A percentile compares a stretch with the other conserved stretches of the same genome.
Conservation (phyloP, 345 rosid species). For the Crucihimalaya himalaica region DNA sequence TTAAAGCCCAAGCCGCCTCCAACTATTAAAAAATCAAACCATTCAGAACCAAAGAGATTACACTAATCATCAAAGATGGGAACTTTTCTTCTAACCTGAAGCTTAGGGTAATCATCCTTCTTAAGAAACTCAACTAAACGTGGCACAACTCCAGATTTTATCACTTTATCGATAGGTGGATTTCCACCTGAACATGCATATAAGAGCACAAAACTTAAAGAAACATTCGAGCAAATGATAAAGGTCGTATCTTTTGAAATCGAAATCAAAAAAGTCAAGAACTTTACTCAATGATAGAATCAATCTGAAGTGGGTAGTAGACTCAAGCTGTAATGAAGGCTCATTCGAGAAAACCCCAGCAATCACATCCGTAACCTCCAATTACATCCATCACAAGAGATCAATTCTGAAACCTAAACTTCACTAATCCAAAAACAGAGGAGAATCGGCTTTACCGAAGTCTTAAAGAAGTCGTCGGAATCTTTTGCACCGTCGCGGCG, state of each 20-base stretch:
- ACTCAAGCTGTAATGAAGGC: conserved; percentile 44
- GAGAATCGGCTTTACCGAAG: conserved; percentile 2
- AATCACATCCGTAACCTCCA: conserved; percentile 49
- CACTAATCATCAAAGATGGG: neutral
- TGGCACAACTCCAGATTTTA: conserved; percentile 61
- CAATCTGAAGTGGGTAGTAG: conserved; percentile 50
- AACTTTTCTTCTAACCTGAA: conserved; percentile 46
- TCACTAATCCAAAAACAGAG: neutral
- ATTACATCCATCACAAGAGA: conserved; percentile 36
- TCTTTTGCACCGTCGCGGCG: conserved; percentile 28
- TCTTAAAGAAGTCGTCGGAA: neutral
- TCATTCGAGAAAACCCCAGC: conserved; percentile 51
- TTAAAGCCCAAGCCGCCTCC: conserved; percentile 82
- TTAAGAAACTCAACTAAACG: conserved; percentile 68
- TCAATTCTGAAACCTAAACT: neutral
- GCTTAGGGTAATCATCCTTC: conserved; percentile 62
- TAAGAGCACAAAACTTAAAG: neutral
- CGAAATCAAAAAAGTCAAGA: neutral
- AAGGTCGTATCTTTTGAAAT: neutral
- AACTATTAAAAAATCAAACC: conserved; percentile 41
- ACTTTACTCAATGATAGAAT: conserved; percentile 48
- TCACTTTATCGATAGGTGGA: conserved; percentile 61
- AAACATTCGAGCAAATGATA: neutral
- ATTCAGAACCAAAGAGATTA: neutral
- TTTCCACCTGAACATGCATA: conserved; percentile 41